Conservation (phyloP, 495 filamentous ascomycete genomes). For the Pseudotulostoma volvatum region DNA sequence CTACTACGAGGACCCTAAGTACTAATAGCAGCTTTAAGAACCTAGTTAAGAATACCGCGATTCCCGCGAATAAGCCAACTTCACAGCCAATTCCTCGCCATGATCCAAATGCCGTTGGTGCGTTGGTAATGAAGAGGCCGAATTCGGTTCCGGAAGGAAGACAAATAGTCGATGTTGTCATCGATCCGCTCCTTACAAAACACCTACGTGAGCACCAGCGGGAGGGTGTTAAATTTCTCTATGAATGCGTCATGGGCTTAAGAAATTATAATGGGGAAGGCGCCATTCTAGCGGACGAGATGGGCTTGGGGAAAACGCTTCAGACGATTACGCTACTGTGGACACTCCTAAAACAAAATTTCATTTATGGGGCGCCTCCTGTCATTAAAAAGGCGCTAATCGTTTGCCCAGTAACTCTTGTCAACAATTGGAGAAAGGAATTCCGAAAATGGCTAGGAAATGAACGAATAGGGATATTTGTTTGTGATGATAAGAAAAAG, state of each 20-base stretch:
- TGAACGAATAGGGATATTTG: conserved; percentile 61
- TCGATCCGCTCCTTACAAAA: conserved; percentile 53
- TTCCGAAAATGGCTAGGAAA: conserved; percentile 69
- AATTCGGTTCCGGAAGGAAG: conserved; percentile 41
- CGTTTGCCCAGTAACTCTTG: conserved; percentile 65
- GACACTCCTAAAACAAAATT: conserved; percentile 72
- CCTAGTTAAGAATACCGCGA: conserved; percentile 40
- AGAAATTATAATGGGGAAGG: conserved; percentile 53
- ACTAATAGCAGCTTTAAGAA: conserved; percentile 36
- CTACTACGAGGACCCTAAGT: conserved; percentile 10
- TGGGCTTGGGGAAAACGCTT: conserved; percentile 68
- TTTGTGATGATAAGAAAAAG: conserved; percentile 49
- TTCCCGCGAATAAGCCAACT: conserved; percentile 23
- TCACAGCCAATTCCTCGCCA: conserved; percentile 44
- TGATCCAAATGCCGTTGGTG: conserved; percentile 41
- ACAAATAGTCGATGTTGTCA: conserved; percentile 61
- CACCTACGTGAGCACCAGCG: conserved; percentile 60
- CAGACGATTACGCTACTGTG: conserved; percentile 67
- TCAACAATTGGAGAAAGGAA: conserved; percentile 69
- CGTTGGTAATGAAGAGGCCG: conserved; percentile 56
- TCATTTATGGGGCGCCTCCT: conserved; percentile 41
- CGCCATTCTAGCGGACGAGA: conserved; percentile 67
- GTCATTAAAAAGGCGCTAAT: conserved; percentile 67
- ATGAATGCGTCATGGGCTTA: conserved; percentile 78
- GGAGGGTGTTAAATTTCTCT: conserved; percentile 62